Evolutionary conservation across 75 land plant genomes (phyloP).

Genomic region (Pseudotsuga menziesii): DNA sequence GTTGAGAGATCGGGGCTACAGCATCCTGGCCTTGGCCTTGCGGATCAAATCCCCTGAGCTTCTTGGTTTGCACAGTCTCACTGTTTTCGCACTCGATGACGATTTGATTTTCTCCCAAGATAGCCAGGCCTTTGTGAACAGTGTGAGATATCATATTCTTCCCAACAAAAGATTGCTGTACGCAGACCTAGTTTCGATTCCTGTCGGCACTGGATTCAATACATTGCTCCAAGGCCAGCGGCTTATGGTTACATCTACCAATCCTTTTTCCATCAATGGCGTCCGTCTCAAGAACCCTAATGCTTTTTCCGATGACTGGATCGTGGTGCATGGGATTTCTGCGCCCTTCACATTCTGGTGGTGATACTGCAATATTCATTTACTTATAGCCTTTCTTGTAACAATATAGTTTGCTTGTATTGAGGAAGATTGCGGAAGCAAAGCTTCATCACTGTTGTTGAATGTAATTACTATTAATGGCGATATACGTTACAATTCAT

Average conservation of each 20-base stretch:
- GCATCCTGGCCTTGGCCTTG: slow-evolving; percentile 34
- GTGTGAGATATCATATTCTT: slow-evolving; percentile 28
- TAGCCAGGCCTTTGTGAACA: slow-evolving; percentile 25
- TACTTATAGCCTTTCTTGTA: too few relatives aligned
- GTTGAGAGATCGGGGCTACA: slow-evolving; percentile 24
- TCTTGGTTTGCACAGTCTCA: slow-evolving; percentile 25
- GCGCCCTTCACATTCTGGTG: slow-evolving; percentile 22
- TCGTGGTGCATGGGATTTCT: slow-evolving; percentile 29
- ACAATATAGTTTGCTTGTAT: too few relatives aligned
- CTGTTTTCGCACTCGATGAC: slow-evolving; percentile 44
- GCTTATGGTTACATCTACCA: neutral
- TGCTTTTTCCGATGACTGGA: slow-evolving; percentile 19
- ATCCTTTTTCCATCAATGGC: slow-evolving; percentile 26
- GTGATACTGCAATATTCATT: too few relatives aligned
- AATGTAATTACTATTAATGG: too few relatives aligned
- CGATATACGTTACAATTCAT: too few relatives aligned
- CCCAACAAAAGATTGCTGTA: slow-evolving; percentile 23
- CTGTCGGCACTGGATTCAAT: slow-evolving; percentile 18
- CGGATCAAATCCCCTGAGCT: slow-evolving; percentile 28
- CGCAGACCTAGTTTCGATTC: slow-evolving; percentile 16
- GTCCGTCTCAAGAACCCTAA: slow-evolving; percentile 27
- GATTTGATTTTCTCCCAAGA: slow-evolving; percentile 20
- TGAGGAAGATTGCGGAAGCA: too few relatives aligned
- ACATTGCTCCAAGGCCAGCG: slow-evolving; percentile 2
- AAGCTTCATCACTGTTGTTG: too few relatives aligned